phyloP scores from a whole-genome alignment of 2,329 filamentous ascomycete species.

The Talaromyces sp. region DNA sequence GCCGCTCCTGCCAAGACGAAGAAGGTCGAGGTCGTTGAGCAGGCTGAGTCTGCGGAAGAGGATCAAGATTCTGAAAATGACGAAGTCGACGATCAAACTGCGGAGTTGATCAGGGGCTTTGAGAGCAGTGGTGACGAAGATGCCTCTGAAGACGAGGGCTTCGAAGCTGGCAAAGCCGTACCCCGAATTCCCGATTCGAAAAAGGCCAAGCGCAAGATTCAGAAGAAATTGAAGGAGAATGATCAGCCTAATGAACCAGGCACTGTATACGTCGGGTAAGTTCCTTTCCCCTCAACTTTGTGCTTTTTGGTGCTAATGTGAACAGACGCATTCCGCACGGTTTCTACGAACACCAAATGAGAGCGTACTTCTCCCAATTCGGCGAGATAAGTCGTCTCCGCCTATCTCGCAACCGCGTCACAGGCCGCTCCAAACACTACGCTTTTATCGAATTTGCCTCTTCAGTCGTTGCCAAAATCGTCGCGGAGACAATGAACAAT shows the following conservation, averaged over 20 bases:
- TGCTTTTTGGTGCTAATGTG: constrained; percentile 20
- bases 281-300: constrained; percentile 15
- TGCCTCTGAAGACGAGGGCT: constrained; percentile 42
- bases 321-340: constrained; percentile 76
- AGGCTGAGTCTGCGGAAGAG: constrained; percentile 19
- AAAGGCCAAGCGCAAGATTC: constrained; percentile 49
- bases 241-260: constrained; percentile 55
- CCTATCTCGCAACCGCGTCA: constrained; percentile 87
- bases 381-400: constrained; percentile 74
- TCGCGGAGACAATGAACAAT: constrained; percentile 94
- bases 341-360: constrained; percentile 97
- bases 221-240: constrained; percentile 49
- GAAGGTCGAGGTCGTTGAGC: constrained; percentile 26
- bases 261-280: constrained; percentile 76
- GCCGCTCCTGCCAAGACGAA: constrained; percentile 37
- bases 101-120: constrained; percentile 53
- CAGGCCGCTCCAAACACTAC: constrained; percentile 86
- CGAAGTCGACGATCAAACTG: constrained; percentile 48
- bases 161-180: constrained; percentile 43
- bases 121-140: constrained; percentile 54
- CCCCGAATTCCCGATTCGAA: constrained; percentile 46
- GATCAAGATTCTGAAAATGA: constrained; percentile 34
- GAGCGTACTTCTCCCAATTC: constrained; percentile 89
- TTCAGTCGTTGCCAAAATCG: constrained; percentile 79
- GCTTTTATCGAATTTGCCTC: constrained; percentile 87